These are phyloP conservation scores for Phytophthora colocasiae DNA, from an alignment of 352 stramenopile species.

Conservation along the genomic window DNA sequence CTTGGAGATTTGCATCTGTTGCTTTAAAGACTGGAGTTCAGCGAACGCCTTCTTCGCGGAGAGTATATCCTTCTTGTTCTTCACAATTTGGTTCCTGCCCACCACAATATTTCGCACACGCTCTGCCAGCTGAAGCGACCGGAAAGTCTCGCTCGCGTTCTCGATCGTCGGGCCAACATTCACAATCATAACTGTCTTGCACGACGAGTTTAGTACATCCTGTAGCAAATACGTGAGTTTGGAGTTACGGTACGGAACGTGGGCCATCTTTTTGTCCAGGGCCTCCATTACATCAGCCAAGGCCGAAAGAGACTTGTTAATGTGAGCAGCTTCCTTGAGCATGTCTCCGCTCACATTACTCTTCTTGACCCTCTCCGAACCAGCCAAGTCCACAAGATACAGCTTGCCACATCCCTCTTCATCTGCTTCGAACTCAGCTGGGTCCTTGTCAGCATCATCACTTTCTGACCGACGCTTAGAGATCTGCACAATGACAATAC, in stretches of 20 bases:
- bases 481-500: slow-evolving; percentile 93
- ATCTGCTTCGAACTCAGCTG: slow-evolving; percentile 34
- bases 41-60: slow-evolving; percentile 94
- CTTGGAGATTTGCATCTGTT: slow-evolving; percentile 89
- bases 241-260: slow-evolving; percentile 97
- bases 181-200: slow-evolving; percentile 96
- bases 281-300: slow-evolving; percentile 95
- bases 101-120: slow-evolving; percentile 84
- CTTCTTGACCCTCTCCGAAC: slow-evolving; percentile 93
- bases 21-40: slow-evolving; percentile 94
- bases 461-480: slow-evolving; percentile 53
- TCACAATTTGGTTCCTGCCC: slow-evolving; percentile 79
- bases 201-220: slow-evolving; percentile 90
- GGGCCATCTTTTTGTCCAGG: slow-evolving; percentile 89
- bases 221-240: slow-evolving; percentile 98
- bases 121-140: slow-evolving; percentile 89
- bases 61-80: slow-evolving; percentile 88
- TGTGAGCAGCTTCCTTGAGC: slow-evolving; percentile 80
- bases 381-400: slow-evolving; percentile 94
- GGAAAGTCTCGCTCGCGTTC: slow-evolving; percentile 86
- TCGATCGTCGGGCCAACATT: slow-evolving; percentile 88
- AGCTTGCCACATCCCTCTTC: slow-evolving; percentile 87
- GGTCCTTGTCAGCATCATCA: slow-evolving; percentile 37
- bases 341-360: slow-evolving; percentile 89
- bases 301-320: slow-evolving; percentile 92